A percentile compares a stretch with the other conserved stretches of the same genome.
Evolutionary conservation across 352 stramenopile species (phyloP).

Genomic region (Globisporangium paroecandrum): DNA sequence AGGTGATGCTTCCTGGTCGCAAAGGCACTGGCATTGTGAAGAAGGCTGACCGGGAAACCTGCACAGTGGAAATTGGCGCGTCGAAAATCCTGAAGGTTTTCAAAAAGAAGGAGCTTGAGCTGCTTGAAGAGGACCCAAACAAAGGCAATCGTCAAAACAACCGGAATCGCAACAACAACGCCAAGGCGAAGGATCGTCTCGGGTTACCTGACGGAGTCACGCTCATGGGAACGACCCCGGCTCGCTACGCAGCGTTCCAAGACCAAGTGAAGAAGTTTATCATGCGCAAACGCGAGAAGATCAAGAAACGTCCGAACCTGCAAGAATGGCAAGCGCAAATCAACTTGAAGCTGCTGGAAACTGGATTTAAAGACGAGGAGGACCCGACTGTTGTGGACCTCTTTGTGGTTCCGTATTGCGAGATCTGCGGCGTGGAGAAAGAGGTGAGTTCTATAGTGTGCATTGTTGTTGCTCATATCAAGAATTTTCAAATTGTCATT

Average conservation of each 20-base stretch:
- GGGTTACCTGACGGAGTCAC: slow-evolving; percentile 65
- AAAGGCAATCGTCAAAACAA: slow-evolving; percentile 54
- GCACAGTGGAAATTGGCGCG: slow-evolving; percentile 71
- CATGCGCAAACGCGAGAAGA: slow-evolving; percentile 73
- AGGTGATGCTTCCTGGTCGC: slow-evolving; percentile 74
- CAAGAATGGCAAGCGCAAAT: slow-evolving; percentile 71
- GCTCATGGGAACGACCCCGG: slow-evolving; percentile 78
- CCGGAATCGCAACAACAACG: slow-evolving; percentile 68
- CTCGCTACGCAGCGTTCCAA: slow-evolving; percentile 79
- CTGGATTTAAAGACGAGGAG: slow-evolving; percentile 48
- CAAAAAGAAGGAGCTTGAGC: slow-evolving; percentile 85
- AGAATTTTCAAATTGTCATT: not conserved
- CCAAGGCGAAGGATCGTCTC: slow-evolving; percentile 71
- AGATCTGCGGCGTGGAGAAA: slow-evolving; percentile 83
- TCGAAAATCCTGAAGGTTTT: slow-evolving; percentile 79
- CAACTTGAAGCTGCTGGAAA: slow-evolving; percentile 60
- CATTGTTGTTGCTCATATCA: not conserved
- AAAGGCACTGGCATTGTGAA: slow-evolving; percentile 81
- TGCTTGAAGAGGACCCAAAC: slow-evolving; percentile 54
- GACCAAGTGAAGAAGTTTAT: slow-evolving; percentile 84
- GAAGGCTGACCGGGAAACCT: slow-evolving; percentile 79
- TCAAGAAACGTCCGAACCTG: slow-evolving; percentile 85
- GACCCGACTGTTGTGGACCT: slow-evolving; percentile 62
- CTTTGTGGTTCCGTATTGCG: slow-evolving; percentile 64
- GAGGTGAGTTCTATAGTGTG: slow-evolving; percentile 37